Evolutionary conservation across 228 moss, liverwort and hornwort species (phyloP), one percentile per base, ranked within the genome.

Genomic region (Sphagnum magellanicum): DNA sequence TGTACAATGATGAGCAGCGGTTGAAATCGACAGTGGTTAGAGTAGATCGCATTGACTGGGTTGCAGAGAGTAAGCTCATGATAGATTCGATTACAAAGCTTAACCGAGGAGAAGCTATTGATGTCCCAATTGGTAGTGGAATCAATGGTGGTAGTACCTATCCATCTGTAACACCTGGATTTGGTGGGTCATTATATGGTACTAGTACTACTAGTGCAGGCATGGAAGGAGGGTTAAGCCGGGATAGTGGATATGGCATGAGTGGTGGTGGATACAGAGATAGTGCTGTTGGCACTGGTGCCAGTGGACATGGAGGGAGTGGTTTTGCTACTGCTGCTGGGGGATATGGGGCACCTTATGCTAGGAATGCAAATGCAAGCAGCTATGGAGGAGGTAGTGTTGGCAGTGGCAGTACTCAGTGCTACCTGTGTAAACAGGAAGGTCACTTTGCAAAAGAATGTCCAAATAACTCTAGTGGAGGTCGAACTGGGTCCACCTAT

Each of bases 361-460:
- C 80, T 61, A 74, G 77, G 32, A 3, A 32, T 32, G 32, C 32
- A 3, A 32, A 32, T 60, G 32, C 32, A 32, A 64, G 63, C 67
- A 67, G 58, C 4, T 80, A 76, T 57, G 78, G 69, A 68, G 74
- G 82, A 59, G 76, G 78, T 53, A 75, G 77, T 69, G 77, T 72
- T 59, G 85, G 81, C 67, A 80, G 74, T 12, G 78, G 82, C 60
- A 70, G 76, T 61, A 68, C 72, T 9, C 76, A 81, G 58, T 98
- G 98, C 71, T 98, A 74, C 66, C 91, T 87, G 64, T 98, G 98
- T 78, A 88, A 91, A 49, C 91, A 98, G 74, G 91, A 90, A 78
- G 98, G 92, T 1, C 98, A 98, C 71, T 98, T 89, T 65, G 98
- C 98, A 6, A 84, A 78, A 71, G 91, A 91, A 16, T 98, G 98